phyloP scores from a whole-genome alignment of 2,329 filamentous ascomycete species.

The Sclerotinia minor region DNA sequence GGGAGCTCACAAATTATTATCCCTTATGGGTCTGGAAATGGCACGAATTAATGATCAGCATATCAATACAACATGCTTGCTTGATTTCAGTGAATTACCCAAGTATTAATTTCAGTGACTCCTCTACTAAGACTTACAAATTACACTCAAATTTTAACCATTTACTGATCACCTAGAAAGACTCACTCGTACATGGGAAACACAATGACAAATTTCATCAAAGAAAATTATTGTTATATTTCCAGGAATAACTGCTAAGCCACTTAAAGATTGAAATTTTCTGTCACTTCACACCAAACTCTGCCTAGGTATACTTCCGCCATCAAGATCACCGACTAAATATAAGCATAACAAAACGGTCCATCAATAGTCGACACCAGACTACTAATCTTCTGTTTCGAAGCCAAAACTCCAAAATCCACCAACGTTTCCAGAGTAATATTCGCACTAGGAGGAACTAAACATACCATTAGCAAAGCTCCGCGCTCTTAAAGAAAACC shows the following conservation, averaged over 20 bases:
- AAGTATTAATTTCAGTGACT: too few relatives aligned
- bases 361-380: slow-evolving; percentile 44
- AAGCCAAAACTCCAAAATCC: slow-evolving; percentile 15
- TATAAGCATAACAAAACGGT: slow-evolving; percentile 48
- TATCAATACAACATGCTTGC: too few relatives aligned
- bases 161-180: too few relatives aligned
- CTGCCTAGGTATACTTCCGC: accelerated
- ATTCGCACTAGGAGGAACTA: slow-evolving; percentile 2
- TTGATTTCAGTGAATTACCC: too few relatives aligned
- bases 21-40: too few relatives aligned
- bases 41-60: too few relatives aligned
- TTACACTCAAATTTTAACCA: too few relatives aligned
- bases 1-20: not conserved
- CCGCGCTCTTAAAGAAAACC: not conserved
- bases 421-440: slow-evolving; percentile 9
- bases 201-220: too few relatives aligned
- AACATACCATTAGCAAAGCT: not conserved
- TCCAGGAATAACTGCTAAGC: not conserved
- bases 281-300: not conserved
- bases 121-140: too few relatives aligned
- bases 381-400: slow-evolving; percentile 26
- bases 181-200: too few relatives aligned
- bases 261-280: not conserved
- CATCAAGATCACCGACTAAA: slow-evolving; percentile 31
- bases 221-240: not conserved